phyloP scores from a whole-genome alignment of 768 basidiomycete genomes.

The Dictyophora rubrovolvata region DNA sequence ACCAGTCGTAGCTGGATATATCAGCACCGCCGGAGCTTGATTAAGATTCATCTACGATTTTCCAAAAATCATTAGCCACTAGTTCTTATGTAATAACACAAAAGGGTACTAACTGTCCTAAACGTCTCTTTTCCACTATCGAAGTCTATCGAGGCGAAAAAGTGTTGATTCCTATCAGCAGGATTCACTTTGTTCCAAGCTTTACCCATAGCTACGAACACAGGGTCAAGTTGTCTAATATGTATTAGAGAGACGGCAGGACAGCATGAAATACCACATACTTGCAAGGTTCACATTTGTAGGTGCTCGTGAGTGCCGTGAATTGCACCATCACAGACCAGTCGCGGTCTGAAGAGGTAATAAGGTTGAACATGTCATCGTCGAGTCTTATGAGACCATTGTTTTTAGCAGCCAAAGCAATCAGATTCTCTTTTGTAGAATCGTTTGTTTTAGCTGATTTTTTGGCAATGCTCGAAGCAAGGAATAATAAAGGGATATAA shows the following conservation, averaged over 20 bases:
- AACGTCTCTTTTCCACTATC: conserved; percentile 66
- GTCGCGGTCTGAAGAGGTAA: conserved; percentile 64
- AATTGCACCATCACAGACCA: conserved; percentile 86
- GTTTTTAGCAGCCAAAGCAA: conserved; percentile 55
- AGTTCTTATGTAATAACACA: neutral
- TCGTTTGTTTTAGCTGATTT: conserved; percentile 12
- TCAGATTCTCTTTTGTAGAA: conserved; percentile 42
- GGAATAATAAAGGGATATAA: conserved; percentile 18
- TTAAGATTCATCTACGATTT: conserved; percentile 57
- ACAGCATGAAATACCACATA: conserved; percentile 27
- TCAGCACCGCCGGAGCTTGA: conserved; percentile 77
- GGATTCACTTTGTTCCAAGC: conserved; percentile 64
- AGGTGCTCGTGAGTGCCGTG: conserved; percentile 73
- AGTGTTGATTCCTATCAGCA: conserved; percentile 65
- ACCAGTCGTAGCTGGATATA: conserved; percentile 66
- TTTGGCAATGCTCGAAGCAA: conserved; percentile 20
- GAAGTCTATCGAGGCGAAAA: conserved; percentile 91
- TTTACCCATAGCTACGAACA: conserved; percentile 70
- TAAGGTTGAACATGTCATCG: conserved; percentile 61
- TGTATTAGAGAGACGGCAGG: neutral
- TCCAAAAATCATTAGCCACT: neutral
- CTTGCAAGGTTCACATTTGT: conserved; percentile 91
- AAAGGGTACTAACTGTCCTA: conserved; percentile 46
- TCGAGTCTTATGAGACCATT: conserved; percentile 80
- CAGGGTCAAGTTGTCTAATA: conserved; percentile 73